Evolutionary conservation across 2,329 filamentous ascomycete species (phyloP).

Genomic region (Monosporascus sp.): DNA sequence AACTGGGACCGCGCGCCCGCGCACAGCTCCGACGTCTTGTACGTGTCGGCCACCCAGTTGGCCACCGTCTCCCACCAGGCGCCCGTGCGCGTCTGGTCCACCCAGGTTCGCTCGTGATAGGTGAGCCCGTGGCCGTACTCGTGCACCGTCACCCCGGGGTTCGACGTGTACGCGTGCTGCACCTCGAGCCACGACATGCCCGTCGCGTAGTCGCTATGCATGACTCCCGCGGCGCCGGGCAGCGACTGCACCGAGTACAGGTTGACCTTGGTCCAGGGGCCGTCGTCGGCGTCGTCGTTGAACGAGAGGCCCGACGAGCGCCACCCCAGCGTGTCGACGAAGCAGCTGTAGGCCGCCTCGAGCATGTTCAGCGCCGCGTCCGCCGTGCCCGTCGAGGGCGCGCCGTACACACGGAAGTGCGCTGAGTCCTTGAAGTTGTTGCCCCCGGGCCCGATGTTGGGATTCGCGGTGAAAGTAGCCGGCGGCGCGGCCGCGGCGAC

Average conservation of each 20-base stretch:
- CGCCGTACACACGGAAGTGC: slow-evolving; percentile 36
- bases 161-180: slow-evolving; percentile 32
- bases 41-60: slow-evolving; percentile 46
- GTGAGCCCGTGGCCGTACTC: slow-evolving; percentile 46
- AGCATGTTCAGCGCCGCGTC: slow-evolving; percentile 33
- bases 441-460: slow-evolving; percentile 25
- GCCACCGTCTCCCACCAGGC: slow-evolving; percentile 49
- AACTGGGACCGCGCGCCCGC: slow-evolving; percentile 31
- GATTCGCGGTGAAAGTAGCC: slow-evolving; percentile 23
- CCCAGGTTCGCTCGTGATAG: slow-evolving; percentile 39
- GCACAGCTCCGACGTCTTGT: slow-evolving; percentile 40
- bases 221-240: slow-evolving; percentile 36
- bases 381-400: slow-evolving; percentile 22
- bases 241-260: slow-evolving; percentile 36
- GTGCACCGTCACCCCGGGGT: slow-evolving; percentile 39
- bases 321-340: slow-evolving; percentile 32
- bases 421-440: slow-evolving; percentile 29
- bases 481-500: slow-evolving; percentile 12
- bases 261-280: slow-evolving; percentile 42
- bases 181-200: slow-evolving; percentile 42
- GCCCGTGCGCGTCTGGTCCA: slow-evolving; percentile 40
- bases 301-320: slow-evolving; percentile 34
- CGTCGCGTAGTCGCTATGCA: slow-evolving; percentile 32
- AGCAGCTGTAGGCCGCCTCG: slow-evolving; percentile 41
- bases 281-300: slow-evolving; percentile 28